phyloP scores from a whole-genome alignment of 257 asterid genomes.

The Osmanthus fragrans region DNA sequence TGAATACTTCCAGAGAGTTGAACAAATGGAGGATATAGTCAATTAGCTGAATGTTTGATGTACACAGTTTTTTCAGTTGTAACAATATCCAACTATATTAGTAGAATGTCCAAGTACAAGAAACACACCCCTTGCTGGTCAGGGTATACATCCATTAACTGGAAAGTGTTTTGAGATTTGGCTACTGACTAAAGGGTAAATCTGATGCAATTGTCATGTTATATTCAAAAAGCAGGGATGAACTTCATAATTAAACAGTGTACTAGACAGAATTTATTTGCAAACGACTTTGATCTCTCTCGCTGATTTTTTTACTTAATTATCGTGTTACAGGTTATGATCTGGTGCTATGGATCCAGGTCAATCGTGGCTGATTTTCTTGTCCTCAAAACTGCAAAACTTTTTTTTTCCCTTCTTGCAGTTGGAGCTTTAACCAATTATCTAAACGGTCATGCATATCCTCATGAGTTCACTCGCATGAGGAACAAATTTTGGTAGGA shows the following conservation, averaged over 20 bases:
- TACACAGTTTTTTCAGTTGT: not conserved
- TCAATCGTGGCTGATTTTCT: conserved; percentile 36
- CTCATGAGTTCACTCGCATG: not conserved
- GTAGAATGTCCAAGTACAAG: not conserved
- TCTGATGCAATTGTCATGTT: not conserved
- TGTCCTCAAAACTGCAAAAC: conserved; percentile 16
- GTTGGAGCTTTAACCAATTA: not conserved
- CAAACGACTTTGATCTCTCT: not conserved
- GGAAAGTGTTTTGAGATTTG: not conserved
- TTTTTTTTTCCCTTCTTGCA: not conserved
- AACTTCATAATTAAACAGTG: too few species aligned
- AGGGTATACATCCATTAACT: not conserved
- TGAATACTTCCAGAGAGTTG: conserved; percentile 37
- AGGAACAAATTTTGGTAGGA: conserved; percentile 5
- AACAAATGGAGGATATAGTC: conserved; percentile 39
- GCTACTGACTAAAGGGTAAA: not conserved
- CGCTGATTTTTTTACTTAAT: not conserved
- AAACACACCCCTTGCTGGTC: not conserved
- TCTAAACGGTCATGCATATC: conserved; percentile 29
- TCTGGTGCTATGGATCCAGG: conserved; percentile 41
- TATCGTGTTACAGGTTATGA: conserved; percentile 25
- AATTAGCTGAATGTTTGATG: not conserved
- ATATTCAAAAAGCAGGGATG: too few species aligned
- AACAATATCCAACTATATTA: not conserved
- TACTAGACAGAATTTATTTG: not conserved